Conservation (phyloP, 1,284 basidiomycete species). For the Sparassis latifolia region DNA sequence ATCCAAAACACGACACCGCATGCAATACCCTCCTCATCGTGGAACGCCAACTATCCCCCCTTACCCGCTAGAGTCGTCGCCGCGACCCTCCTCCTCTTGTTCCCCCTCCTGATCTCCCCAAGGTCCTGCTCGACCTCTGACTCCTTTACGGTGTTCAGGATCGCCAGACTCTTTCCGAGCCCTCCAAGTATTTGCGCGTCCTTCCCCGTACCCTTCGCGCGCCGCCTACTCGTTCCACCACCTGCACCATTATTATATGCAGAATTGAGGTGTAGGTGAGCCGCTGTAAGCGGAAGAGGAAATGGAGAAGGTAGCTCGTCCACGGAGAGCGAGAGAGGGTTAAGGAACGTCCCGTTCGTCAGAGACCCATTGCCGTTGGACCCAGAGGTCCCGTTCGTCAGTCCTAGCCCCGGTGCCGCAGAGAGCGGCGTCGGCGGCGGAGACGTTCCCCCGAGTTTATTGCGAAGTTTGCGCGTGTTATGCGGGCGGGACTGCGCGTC, state of each 20-base stretch:
- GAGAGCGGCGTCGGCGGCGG: constrained; percentile 51
- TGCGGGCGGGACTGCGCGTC: constrained; percentile 73
- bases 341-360: constrained; percentile 60
- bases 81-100: constrained; percentile 57
- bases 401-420: constrained; percentile 21
- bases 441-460: constrained; percentile 60
- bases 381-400: constrained; percentile 26
- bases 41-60: constrained; percentile 3
- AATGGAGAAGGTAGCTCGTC: constrained; percentile 80
- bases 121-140: constrained; percentile 65
- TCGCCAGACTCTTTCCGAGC: constrained; percentile 56
- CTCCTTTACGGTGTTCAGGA: constrained; percentile 52
- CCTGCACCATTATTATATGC: constrained; percentile 29
- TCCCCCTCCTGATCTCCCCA: constrained; percentile 66
- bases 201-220: constrained; percentile 50
- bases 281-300: constrained; percentile 62
- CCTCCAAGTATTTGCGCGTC: constrained; percentile 45
- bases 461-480: constrained; percentile 72
- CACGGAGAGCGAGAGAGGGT: constrained; percentile 73
- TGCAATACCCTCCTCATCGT: too few species aligned
- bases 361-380: constrained; percentile 43
- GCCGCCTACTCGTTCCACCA: constrained; percentile 40
- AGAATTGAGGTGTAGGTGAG: constrained; percentile 27
- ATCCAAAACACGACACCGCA: too few species aligned
- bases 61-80: constrained; percentile 26